A percentile compares a stretch with the other conserved stretches of the same genome.
These are phyloP conservation scores for Stephania japonica DNA, from an alignment of 164 flowering plant species.

Conservation along the genomic window DNA sequence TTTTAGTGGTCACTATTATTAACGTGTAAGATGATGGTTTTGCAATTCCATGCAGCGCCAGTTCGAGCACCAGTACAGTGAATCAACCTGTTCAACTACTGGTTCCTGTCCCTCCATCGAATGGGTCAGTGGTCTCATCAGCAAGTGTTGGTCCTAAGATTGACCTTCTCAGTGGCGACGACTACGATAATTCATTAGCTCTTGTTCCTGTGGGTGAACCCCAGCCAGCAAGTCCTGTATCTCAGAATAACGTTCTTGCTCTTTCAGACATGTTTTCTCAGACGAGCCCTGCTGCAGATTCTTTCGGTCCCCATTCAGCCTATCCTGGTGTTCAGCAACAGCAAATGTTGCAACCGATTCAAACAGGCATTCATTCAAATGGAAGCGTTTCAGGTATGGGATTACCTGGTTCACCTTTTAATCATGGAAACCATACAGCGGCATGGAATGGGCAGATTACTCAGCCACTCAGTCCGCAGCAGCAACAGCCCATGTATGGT, in stretches of 20 bases:
- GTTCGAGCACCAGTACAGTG: slow-evolving; percentile 21
- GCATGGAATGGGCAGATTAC: slow-evolving; percentile 65
- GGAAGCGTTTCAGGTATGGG: slow-evolving; percentile 43
- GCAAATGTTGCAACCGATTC: slow-evolving; percentile 39
- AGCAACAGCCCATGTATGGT: slow-evolving; percentile 28
- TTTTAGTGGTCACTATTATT: background rate
- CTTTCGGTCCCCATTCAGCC: slow-evolving; percentile 27
- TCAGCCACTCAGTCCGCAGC: slow-evolving; percentile 43
- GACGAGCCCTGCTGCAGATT: slow-evolving; percentile 24
- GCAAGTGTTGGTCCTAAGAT: slow-evolving; percentile 44
- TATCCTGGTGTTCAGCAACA: slow-evolving; percentile 41
- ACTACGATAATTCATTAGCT: slow-evolving; percentile 52
- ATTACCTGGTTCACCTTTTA: slow-evolving; percentile 29
- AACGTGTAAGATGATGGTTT: background rate
- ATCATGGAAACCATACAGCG: slow-evolving; percentile 28
- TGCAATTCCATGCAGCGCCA: slow-evolving; percentile 24
- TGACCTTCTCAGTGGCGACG: slow-evolving; percentile 89
- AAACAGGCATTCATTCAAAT: slow-evolving; percentile 40
- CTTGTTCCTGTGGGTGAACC: slow-evolving; percentile 71
- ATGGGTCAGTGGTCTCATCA: slow-evolving; percentile 23
- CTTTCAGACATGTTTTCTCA: slow-evolving; percentile 64
- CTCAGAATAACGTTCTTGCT: slow-evolving; percentile 63
- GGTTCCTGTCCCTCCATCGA: slow-evolving; percentile 28
- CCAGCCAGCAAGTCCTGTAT: slow-evolving; percentile 40
- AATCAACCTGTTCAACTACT: slow-evolving; percentile 28